Base-by-base conservation (phyloP, 345 rosid genomes). In the Syzygium aqueum region DNA sequence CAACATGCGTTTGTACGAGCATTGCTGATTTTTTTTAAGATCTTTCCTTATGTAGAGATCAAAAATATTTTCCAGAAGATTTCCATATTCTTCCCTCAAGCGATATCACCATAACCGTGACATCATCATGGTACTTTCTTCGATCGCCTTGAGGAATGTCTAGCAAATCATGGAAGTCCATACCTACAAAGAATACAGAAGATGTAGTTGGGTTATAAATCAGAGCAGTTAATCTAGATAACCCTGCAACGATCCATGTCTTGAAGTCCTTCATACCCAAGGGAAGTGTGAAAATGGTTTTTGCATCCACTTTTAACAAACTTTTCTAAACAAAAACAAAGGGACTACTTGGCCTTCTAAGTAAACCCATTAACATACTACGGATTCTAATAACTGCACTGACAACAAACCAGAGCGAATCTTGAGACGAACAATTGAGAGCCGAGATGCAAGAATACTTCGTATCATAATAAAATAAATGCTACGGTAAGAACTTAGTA, bases 11-110 rank as follows among this genome's bases (percentile, higher is more conserved):
- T 73, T 73, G 82, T 43, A 73, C 82, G 85, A 84, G 84, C 77
- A 85, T 49, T n/a, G 84, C 87, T 25, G 33, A 63, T 73, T 21
- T 15, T 50, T 73, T 21, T 15, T 50, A 86, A 40, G 49, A 53
- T 28, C 46, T 51, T 87, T 22, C 51, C 49, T 17, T 59, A 22
- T 46, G 52, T 21, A 23, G 89, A 87, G 77, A 85, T 95, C 91
- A 97, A 82, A 94, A 90, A 89, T 95, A 97, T 87, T 96, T 96
- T 86, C 99, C 99, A 27, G 99, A 97, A 86, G 99, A 97, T 92
- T 97, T 97, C 99, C 99, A 97, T 54, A 97, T 97, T 90, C 99
- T 92, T 89, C 98, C 99, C 92, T 95, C 99, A 50, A 97, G 96
- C 5, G 99, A 97, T 91, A 97, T 92, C 91, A 97, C 96, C 96